Evolutionary conservation across 2,329 filamentous ascomycete species (phyloP), one percentile per base, ranked within the genome.

Genomic region (Cordyceps cicadae): DNA sequence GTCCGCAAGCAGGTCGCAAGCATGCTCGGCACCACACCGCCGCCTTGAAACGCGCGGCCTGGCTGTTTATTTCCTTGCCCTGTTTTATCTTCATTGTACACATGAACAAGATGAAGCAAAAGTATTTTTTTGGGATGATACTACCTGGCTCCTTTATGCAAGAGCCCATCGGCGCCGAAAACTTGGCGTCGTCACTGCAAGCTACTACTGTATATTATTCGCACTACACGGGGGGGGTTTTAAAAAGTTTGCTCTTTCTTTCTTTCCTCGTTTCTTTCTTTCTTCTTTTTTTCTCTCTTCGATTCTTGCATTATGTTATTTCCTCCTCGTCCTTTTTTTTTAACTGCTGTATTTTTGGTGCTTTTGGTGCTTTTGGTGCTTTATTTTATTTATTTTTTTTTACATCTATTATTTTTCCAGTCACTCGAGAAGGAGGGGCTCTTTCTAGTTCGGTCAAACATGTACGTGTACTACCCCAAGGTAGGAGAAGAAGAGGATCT

Each of bases 1-100:
- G 68, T 81, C 58, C 72, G 82, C 64, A 85, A 85, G 69, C 82
- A 85, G 67, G 82, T 85, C 26, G 74, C 76, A 21, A 78, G 75
- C 64, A 78, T 78, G 76, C 65, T 78, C 48, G 76, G 76, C 43
- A 74, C 74, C 5, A 75, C 75, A 6, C 75, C 76, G 14, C 74
- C 74, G 7, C 65, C 73, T 61, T 76, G 45, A 56, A 19, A 15
- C 21, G 24, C 15, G 4, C 29, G 6, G 29, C 29, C 29, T 29
- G 5, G 29, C 5, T 17, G 29, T 1, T 1, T 15, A 45, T 34
- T n/a, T 14, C 50, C 19, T 26, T 1, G 41, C 14, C 5, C 17
- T 46, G 24, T 9, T 26, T 19, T 53, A 6, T 14, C 24, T 26
- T 45, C 39, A 12, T 46, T 52, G 26, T 52, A 32, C n/a, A 37